Percentiles rank a stretch among this genome's conserved stretches.
Evolutionary conservation across 148 eudicot genomes (phyloP).

Genomic region (Chenopodium berlandieri): DNA sequence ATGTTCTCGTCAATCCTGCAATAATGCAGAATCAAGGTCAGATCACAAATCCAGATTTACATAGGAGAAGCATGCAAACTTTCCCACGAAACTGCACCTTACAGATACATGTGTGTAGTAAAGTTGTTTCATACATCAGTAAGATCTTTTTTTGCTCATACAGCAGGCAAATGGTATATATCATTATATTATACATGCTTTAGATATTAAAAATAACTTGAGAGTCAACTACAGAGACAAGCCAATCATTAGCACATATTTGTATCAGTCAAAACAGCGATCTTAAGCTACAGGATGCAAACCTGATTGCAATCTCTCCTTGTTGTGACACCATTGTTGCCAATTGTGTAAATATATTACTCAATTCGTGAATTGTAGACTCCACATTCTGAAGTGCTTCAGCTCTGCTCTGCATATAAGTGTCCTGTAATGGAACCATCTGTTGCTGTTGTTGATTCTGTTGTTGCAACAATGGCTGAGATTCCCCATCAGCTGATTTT

Average conservation of each 20-base stretch:
- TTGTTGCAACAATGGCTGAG: constrained; percentile 71
- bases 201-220: neutral
- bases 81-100: neutral
- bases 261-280: neutral
- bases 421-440: constrained; percentile 74
- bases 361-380: constrained; percentile 78
- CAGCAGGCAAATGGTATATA: neutral
- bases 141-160: neutral
- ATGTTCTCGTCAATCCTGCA: constrained; percentile 79
- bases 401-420: constrained; percentile 86
- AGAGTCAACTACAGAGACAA: neutral
- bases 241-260: neutral
- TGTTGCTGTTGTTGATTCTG: constrained; percentile 66
- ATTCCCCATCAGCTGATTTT: constrained; percentile 59
- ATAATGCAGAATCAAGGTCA: constrained; percentile 2
- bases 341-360: constrained; percentile 71
- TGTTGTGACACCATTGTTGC: constrained; percentile 87
- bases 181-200: neutral
- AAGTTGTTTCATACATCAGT: neutral
- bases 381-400: constrained; percentile 83
- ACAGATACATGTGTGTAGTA: neutral
- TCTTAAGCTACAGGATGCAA: constrained; percentile 10
- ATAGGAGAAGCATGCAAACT: constrained; percentile 1
- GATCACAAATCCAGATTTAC: neutral
- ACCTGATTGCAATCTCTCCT: constrained; percentile 87